Evolutionary conservation across 1,139 yeast genomes (phyloP), one percentile per base, ranked within the genome.

Genomic region (Sugiyamaella pinicola): DNA sequence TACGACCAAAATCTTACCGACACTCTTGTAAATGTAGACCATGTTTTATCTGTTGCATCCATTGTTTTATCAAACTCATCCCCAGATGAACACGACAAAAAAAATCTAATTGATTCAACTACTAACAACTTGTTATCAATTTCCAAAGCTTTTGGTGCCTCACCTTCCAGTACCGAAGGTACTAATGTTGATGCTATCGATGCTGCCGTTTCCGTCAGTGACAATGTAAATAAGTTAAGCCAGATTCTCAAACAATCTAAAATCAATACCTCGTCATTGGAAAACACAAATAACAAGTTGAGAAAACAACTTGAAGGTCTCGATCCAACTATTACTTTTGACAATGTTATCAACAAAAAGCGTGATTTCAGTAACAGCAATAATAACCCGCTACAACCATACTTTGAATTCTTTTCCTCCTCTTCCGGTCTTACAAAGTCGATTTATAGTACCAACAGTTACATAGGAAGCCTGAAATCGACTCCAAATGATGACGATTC

Each of bases 161-260:
- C 41, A 9, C 31, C 22, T 2, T 28, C 48, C 3, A 19, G 17
- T 15, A 7, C 40, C 17, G 17, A 34, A 2, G 41, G 34, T 10
- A 12, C n/a, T 24, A 31, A 39, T 10, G 10, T 24, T 34, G 29
- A 28, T 10, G 46, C 51, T 3, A n/a, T 40, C 10, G 43, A 26
- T 47, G 46, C 29, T 31, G 38, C 46, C 13, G 40, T 37, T 34
- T 15, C 49, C 21, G 34, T 45, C 10, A 45, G 49, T 15, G 49
- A 45, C 19, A 35, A 45, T 22, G 49, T 29, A 3, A 29, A 45
- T 12, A 33, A 35, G 18, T 22, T 35, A 22, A 45, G 33, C 31
- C 18, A 34, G 28, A 22, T 34, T 10, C 49, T 45, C 22, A 33
- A 45, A n/a, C 24, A 33, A 31, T 19, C 26, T 3, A 17, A 29